Evolutionary conservation across 306 rosid species (phyloP).

Genomic region (Amphicarpaea edgeworthii): DNA sequence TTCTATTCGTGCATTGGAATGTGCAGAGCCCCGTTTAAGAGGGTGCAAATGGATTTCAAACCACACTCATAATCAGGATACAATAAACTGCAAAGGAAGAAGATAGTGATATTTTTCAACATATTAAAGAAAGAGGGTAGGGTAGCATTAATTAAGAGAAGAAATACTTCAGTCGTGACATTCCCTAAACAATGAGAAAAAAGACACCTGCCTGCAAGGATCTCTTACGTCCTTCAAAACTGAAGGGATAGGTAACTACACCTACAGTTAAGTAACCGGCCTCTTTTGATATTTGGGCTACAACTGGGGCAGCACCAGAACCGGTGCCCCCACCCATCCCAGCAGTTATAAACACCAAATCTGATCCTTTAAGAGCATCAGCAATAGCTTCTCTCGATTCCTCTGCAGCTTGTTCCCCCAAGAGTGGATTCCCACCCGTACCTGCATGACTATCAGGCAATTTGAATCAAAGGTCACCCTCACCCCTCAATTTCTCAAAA

Average conservation of each 20-base stretch:
- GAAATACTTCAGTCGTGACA: background rate
- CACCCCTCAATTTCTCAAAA: constrained; percentile 33
- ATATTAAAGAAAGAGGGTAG: background rate
- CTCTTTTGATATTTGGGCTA: constrained; percentile 94
- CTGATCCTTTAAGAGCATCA: constrained; percentile 87
- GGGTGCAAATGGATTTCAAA: background rate
- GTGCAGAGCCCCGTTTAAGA: no score
- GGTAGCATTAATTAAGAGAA: background rate
- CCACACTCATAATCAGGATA: background rate
- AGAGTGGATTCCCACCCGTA: constrained; percentile 97
- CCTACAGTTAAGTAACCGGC: constrained; percentile 98
- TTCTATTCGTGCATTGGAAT: no score
- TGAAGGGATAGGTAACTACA: constrained; percentile 95
- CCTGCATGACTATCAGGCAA: constrained; percentile 73
- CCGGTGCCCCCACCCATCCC: constrained; percentile 99
- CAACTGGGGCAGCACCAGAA: constrained; percentile 99
- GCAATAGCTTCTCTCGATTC: constrained; percentile 95
- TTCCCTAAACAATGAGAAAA: constrained; percentile 43
- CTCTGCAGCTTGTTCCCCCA: constrained; percentile 99
- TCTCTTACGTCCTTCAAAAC: constrained; percentile 98
- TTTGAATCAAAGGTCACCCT: constrained; percentile 49
- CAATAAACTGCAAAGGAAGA: background rate
- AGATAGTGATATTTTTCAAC: background rate
- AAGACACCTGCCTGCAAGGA: constrained; percentile 88
- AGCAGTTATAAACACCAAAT: constrained; percentile 95